A percentile compares a stretch with the other conserved stretches of the same genome.
Evolutionary conservation across 192 early-diverging fungal species (phyloP).

Genomic region (Coemansia sp.): DNA sequence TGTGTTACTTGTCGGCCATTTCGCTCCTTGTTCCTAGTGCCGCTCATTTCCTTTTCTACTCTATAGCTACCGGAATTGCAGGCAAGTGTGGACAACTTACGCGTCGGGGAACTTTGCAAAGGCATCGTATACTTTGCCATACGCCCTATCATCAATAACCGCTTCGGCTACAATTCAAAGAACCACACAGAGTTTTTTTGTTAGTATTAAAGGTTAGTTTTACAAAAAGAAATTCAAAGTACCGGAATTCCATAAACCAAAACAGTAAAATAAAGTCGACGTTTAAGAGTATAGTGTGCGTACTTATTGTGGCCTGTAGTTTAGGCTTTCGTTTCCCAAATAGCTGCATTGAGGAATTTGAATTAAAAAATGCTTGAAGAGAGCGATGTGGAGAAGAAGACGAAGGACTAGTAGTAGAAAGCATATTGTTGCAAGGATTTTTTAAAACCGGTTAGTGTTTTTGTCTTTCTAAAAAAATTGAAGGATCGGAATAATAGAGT

Average conservation of each 20-base stretch:
- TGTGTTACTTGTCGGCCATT: too few relatives aligned
- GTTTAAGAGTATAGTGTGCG: too few relatives aligned
- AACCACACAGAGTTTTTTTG: too few relatives aligned
- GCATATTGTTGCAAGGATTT: neutral
- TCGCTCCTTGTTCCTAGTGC: neutral
- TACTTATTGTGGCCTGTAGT: constrained; percentile 41
- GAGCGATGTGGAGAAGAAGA: constrained; percentile 16
- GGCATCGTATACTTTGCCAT: constrained; percentile 29
- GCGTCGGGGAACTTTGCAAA: constrained; percentile 27
- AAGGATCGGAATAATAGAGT: neutral
- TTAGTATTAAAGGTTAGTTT: too few relatives aligned
- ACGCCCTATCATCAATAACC: constrained; percentile 20
- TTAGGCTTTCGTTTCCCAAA: constrained; percentile 45
- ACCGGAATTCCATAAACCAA: too few relatives aligned
- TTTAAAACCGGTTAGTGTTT: neutral
- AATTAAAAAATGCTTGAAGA: constrained; percentile 21
- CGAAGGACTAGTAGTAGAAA: neutral
- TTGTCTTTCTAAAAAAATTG: neutral
- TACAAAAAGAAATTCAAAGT: too few relatives aligned
- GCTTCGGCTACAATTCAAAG: constrained; percentile 48
- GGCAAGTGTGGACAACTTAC: too few relatives aligned
- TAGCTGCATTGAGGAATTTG: constrained; percentile 39
- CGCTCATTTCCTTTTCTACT: too few relatives aligned
- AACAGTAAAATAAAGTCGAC: too few relatives aligned
- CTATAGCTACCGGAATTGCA: too few relatives aligned